Conservation (phyloP, 805 yeast species). For the Cyberlindnera maritima region DNA sequence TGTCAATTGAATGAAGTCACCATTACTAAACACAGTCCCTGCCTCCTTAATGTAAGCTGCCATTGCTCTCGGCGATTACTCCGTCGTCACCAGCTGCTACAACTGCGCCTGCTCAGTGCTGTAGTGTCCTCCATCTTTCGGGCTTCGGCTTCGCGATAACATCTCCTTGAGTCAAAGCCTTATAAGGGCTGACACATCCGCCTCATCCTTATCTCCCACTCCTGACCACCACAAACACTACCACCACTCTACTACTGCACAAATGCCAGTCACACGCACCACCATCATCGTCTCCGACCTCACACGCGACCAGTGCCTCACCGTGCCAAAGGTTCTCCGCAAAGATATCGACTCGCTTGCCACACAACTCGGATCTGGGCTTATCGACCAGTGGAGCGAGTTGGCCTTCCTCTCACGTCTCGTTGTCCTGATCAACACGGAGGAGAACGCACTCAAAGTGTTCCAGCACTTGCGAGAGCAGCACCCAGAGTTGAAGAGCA, state of each 20-base stretch:
- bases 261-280: conserved; percentile 16
- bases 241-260: background rate
- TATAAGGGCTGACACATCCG: background rate
- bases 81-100: background rate
- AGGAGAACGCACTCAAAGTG: conserved; percentile 25
- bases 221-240: background rate
- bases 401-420: conserved; percentile 41
- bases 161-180: background rate
- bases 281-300: conserved; percentile 26
- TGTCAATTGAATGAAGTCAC: too few relatives aligned
- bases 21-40: too few relatives aligned
- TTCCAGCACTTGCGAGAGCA: conserved; percentile 19
- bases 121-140: too few relatives aligned
- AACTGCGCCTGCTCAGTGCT: background rate
- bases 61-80: background rate
- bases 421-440: conserved; percentile 35
- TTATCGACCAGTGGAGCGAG: conserved; percentile 36
- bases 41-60: too few relatives aligned
- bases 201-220: background rate
- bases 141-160: conserved; percentile 1
- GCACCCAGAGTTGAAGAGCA: conserved; percentile 22
- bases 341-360: conserved; percentile 13
- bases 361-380: background rate
- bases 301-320: conserved; percentile 19
- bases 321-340: conserved; percentile 19